Evolutionary conservation across 805 yeast genomes (phyloP).

Genomic region (Debaryomyces prosopidis): DNA sequence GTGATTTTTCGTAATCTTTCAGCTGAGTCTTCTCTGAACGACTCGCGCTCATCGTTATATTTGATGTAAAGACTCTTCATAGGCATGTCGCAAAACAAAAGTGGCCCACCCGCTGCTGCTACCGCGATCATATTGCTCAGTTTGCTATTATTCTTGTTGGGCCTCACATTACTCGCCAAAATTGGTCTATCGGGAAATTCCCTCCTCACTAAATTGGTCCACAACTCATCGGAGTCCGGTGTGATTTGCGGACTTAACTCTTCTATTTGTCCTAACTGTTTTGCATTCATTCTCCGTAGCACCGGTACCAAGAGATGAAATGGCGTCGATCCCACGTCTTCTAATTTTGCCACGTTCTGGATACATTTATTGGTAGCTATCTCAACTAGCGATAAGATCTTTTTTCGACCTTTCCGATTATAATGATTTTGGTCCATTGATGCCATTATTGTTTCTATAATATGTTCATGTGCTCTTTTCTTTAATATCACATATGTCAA

Average conservation of each 20-base stretch:
- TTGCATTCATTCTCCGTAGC: slow-evolving; percentile 44
- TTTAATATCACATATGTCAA: background rate
- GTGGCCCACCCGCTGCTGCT: background rate
- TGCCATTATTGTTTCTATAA: background rate
- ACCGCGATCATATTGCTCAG: background rate
- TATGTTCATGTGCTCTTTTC: background rate
- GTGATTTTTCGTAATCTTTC: slow-evolving; percentile 45
- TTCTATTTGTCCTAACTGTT: slow-evolving; percentile 44
- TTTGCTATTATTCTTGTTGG: background rate
- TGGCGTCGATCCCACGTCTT: slow-evolving; percentile 29
- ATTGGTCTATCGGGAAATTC: slow-evolving; percentile 51
- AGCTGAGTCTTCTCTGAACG: slow-evolving; percentile 45
- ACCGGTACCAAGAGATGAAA: slow-evolving; percentile 52
- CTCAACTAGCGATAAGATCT: slow-evolving; percentile 6
- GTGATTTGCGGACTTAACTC: slow-evolving; percentile 40
- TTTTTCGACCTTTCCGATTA: slow-evolving; percentile 2
- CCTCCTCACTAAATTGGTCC: slow-evolving; percentile 44
- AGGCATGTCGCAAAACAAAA: slow-evolving; percentile 21
- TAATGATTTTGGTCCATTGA: background rate
- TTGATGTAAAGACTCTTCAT: slow-evolving; percentile 38
- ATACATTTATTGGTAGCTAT: slow-evolving; percentile 16
- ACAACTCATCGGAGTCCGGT: slow-evolving; percentile 44
- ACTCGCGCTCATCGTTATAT: slow-evolving; percentile 42
- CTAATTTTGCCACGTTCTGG: slow-evolving; percentile 19
- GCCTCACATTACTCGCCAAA: background rate